A percentile compares a stretch with the other conserved stretches of the same genome.
Evolutionary conservation across 352 stramenopile genomes (phyloP).

Genomic region (Blastocystis sp.): DNA sequence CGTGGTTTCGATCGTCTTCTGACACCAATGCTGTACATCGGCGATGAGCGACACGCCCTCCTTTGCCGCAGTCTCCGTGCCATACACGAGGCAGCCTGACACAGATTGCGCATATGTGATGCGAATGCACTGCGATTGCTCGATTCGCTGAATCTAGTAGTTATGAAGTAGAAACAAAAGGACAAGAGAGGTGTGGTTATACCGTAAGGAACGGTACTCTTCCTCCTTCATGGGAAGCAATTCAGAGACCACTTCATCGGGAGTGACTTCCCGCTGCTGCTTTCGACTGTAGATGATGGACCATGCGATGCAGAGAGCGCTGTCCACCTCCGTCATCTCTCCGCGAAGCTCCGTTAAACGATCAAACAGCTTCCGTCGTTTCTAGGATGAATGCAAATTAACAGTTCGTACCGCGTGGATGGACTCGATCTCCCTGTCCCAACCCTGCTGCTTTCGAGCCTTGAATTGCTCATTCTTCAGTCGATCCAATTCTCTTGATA

Average conservation of each 20-base stretch:
- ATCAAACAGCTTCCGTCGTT: not conserved
- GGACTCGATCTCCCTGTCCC: not conserved
- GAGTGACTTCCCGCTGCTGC: not conserved
- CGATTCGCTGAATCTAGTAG: not conserved
- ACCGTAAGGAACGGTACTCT: not conserved
- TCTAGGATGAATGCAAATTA: not conserved
- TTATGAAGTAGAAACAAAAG: not conserved
- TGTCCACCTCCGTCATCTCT: not conserved
- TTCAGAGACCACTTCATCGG: not conserved
- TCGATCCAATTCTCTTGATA: not conserved
- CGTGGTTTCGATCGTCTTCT: not conserved
- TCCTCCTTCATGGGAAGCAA: conserved; percentile 6
- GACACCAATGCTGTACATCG: not conserved
- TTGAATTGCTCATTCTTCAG: not conserved
- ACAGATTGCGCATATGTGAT: not conserved
- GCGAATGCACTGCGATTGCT: not conserved
- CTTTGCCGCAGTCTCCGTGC: not conserved
- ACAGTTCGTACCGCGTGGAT: not conserved
- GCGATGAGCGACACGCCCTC: not conserved
- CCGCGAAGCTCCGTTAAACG: not conserved
- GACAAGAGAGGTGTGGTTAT: conserved; percentile 2
- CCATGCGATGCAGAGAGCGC: not conserved
- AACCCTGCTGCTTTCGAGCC: not conserved
- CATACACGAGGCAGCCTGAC: not conserved
- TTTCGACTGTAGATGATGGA: not conserved